These are phyloP conservation scores for Backusella tuberculispora DNA, from an alignment of 192 early-diverging fungal species.

Conservation along the genomic window DNA sequence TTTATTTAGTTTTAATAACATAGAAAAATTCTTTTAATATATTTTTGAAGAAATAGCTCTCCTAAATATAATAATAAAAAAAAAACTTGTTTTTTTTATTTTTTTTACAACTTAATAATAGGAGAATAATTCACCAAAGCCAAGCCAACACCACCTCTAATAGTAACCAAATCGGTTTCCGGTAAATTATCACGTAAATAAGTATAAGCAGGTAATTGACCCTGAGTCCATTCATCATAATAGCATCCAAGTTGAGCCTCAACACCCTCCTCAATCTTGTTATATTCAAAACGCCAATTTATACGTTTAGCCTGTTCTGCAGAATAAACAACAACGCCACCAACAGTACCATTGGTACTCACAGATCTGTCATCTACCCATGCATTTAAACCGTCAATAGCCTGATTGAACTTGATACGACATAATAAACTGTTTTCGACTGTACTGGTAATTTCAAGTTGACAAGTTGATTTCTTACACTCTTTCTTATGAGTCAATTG, in stretches of 20 bases:
- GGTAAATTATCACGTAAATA: conserved; percentile 43
- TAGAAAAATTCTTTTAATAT: too few species aligned
- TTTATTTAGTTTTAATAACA: too few species aligned
- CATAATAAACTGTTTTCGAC: conserved; percentile 44
- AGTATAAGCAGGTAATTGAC: conserved; percentile 52
- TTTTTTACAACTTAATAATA: not conserved
- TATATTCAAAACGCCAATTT: conserved; percentile 6
- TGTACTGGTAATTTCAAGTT: conserved; percentile 34
- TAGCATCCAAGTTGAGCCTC: conserved; percentile 43
- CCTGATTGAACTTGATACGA: conserved; percentile 27
- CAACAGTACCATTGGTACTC: not conserved
- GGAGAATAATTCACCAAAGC: conserved; percentile 20
- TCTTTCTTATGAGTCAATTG: not conserved
- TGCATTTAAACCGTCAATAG: conserved; percentile 23
- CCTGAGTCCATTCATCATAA: conserved; percentile 58
- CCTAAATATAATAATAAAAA: not conserved
- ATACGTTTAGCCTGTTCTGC: not conserved
- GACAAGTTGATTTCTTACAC: conserved; percentile 24
- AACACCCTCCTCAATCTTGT: conserved; percentile 26
- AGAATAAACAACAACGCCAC: conserved; percentile 9
- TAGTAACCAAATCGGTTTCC: conserved; percentile 38
- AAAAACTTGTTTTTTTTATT: not conserved
- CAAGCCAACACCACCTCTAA: conserved; percentile 35
- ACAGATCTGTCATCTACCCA: not conserved
- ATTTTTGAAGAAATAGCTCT: too few species aligned